Base-by-base conservation (phyloP, 176 grass and related monocot genomes). In the Pontederia paniculata region DNA sequence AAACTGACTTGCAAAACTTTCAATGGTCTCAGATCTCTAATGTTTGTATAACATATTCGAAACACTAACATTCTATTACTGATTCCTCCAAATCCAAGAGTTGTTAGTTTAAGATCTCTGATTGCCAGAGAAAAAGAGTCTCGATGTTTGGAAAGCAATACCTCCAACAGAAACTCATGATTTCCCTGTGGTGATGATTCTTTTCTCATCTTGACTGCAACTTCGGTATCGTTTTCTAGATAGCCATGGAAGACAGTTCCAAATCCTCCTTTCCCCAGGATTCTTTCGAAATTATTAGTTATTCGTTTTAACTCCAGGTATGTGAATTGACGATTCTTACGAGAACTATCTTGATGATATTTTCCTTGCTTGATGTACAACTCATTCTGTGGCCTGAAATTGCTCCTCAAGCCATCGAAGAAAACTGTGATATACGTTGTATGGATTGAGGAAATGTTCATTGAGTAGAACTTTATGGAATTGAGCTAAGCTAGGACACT, bases 241-340 rank as follows among this genome's bases (percentile, higher is more conserved):
- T 70, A 44, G 3, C 89, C 89, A 12, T 81, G 31, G 52, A 64
- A 95, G 8, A 88, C 81, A 67, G 42, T 21, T 67, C 89, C 89
- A 74, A 88, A 95, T 23, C 84, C 89, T 77, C 84, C 89, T 60
- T 57, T 22, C 2, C 84, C 89, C 53, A 95, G 63, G 63, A 81
- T 69, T 68, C 77, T 68, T 44, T 18, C 75, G 48, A 95, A 95
- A 48, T 85, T 74, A 37, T 74, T 57, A 42, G 89, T 95, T 7
- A 84, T 82, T 9, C 44, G 46, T 42, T 78, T 66, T 57, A 95
- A 57, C 55, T 95, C 79, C 63, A 74, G 57, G 73, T 88, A 84
- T 17, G 75, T 82, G 65, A 88, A 95, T 63, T 54, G 45, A 48
- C 75, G 61, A 37, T 67, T 82, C 63, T 88, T 72, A 25, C 65